These are phyloP conservation scores for Aspergillus sclerotiicarbonarius DNA, from an alignment of 495 filamentous ascomycete species.

Conservation along the genomic window DNA sequence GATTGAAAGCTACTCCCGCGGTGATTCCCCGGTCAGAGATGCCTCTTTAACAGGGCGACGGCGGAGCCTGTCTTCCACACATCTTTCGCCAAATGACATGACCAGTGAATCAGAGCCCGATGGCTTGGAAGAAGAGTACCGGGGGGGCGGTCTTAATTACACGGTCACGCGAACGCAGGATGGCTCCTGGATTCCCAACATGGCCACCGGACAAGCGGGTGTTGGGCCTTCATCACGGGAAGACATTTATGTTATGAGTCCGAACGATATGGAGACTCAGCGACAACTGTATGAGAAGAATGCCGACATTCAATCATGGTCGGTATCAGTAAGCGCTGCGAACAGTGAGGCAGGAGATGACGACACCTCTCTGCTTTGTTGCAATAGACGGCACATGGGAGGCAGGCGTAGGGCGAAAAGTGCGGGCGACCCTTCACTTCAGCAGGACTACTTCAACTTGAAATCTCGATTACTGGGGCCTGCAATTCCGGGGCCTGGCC, in stretches of 20 bases:
- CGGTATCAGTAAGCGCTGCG: slow-evolving; percentile 38
- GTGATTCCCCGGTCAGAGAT: slow-evolving; percentile 47
- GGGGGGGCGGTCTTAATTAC: slow-evolving; percentile 11
- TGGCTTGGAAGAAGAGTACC: slow-evolving; percentile 19
- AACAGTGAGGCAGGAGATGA: slow-evolving; percentile 42
- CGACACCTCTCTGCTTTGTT: slow-evolving; percentile 22
- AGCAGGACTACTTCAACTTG: slow-evolving; percentile 43
- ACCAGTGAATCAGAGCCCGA: slow-evolving; percentile 33
- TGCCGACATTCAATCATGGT: slow-evolving; percentile 46
- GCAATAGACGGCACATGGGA: slow-evolving; percentile 20
- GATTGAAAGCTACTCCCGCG: slow-evolving; percentile 43
- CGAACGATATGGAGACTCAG: slow-evolving; percentile 43
- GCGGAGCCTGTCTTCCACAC: slow-evolving; percentile 36
- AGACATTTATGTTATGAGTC: slow-evolving; percentile 40
- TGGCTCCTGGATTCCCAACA: slow-evolving; percentile 34
- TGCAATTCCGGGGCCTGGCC: slow-evolving; percentile 45
- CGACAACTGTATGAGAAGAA: slow-evolving; percentile 44
- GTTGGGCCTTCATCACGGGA: slow-evolving; percentile 40
- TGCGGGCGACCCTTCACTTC: slow-evolving; percentile 42
- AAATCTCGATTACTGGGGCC: slow-evolving; percentile 22
- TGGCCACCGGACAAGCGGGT: slow-evolving; percentile 34
- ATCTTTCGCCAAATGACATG: slow-evolving; percentile 36
- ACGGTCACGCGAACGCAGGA: slow-evolving; percentile 28
- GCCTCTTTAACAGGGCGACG: slow-evolving; percentile 22
- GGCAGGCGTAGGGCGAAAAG: slow-evolving; percentile 45